phyloP scores from a whole-genome alignment of 1,284 basidiomycete species.

The Violaceomyces palustris region DNA sequence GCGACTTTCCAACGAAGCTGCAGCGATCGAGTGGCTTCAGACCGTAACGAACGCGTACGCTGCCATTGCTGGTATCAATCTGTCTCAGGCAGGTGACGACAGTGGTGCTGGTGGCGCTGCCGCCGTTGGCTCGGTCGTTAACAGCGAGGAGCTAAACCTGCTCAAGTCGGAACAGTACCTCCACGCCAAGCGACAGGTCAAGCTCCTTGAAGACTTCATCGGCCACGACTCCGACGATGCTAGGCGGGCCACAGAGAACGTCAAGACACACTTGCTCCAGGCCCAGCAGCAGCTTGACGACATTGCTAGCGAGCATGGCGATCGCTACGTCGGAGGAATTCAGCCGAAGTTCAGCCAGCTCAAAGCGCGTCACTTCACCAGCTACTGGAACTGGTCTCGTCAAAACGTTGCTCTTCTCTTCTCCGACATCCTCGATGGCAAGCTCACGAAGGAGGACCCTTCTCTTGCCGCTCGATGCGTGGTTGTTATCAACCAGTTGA shows the following conservation, averaged over 20 bases:
- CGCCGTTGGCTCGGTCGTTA: constrained; percentile 62
- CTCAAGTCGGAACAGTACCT: constrained; percentile 86
- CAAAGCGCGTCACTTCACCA: constrained; percentile 94
- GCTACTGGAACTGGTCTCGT: constrained; percentile 97
- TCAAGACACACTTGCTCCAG: no score
- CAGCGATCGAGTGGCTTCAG: constrained; percentile 90
- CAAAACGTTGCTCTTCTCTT: constrained; percentile 90
- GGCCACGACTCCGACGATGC: constrained; percentile 85
- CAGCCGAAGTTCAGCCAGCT: constrained; percentile 84
- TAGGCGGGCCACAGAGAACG: constrained; percentile 74
- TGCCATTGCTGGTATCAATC: constrained; percentile 74
- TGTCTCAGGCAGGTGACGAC: constrained; percentile 59
- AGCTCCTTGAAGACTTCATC: constrained; percentile 90
- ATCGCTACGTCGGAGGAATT: constrained; percentile 85
- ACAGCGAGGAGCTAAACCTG: constrained; percentile 93
- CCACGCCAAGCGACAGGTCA: constrained; percentile 84
- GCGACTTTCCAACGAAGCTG: constrained; percentile 79
- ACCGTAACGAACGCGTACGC: constrained; percentile 77
- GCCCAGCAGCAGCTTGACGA: constrained; percentile 70
- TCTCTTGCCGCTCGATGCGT: neutral
- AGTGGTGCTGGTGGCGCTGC: constrained; percentile 64
- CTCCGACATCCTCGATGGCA: constrained; percentile 68
- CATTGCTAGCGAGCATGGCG: constrained; percentile 81
- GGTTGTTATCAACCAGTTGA: constrained; percentile 1
- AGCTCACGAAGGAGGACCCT: constrained; percentile 76